A percentile compares a stretch with the other conserved stretches of the same genome.
Conservation (phyloP, 768 basidiomycete species). For the Candolleomyces eurysporus region DNA sequence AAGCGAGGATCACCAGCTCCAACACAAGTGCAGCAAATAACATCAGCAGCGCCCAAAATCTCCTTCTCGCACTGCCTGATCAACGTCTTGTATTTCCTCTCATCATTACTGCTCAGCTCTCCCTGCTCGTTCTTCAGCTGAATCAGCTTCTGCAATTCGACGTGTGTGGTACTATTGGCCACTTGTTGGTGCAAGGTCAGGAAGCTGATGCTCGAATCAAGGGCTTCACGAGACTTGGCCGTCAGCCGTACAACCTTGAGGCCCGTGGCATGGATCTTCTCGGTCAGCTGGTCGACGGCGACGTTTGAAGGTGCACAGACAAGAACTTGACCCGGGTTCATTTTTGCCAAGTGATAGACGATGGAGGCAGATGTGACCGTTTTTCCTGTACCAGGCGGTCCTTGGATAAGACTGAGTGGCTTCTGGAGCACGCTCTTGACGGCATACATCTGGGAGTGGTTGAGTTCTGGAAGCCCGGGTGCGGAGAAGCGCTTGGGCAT, state of each 20-base stretch:
- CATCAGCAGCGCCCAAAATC: slow-evolving; percentile 91
- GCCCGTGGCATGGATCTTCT: slow-evolving; percentile 99
- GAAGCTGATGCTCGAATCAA: slow-evolving; percentile 94
- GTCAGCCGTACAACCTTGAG: slow-evolving; percentile 97
- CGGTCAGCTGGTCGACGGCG: slow-evolving; percentile 97
- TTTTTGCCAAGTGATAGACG: slow-evolving; percentile 97
- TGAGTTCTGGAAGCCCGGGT: slow-evolving; percentile 95
- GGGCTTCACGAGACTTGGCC: slow-evolving; percentile 96
- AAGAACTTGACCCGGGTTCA: slow-evolving; percentile 99
- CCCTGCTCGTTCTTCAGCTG: slow-evolving; percentile 98
- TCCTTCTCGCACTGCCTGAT: slow-evolving; percentile 97
- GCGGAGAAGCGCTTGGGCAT: slow-evolving; percentile 99
- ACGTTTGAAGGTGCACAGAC: slow-evolving; percentile 99
- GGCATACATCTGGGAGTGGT: slow-evolving; percentile 99
- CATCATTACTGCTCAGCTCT: slow-evolving; percentile 93
- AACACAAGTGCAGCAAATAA: slow-evolving; percentile 98
- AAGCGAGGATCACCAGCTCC: slow-evolving; percentile 96
- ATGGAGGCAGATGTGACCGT: slow-evolving; percentile 99
- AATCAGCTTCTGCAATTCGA: slow-evolving; percentile 97
- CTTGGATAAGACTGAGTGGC: slow-evolving; percentile 95
- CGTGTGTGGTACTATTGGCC: slow-evolving; percentile 92
- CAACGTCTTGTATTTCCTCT: slow-evolving; percentile 95
- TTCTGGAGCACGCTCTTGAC: slow-evolving; percentile 99
- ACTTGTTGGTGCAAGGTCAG: slow-evolving; percentile 97
- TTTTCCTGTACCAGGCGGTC: slow-evolving; percentile 98